Evolutionary conservation across 2,329 filamentous ascomycete genomes (phyloP), one percentile per base, ranked within the genome.

Genomic region (Trichoderma atrobrunneum): DNA sequence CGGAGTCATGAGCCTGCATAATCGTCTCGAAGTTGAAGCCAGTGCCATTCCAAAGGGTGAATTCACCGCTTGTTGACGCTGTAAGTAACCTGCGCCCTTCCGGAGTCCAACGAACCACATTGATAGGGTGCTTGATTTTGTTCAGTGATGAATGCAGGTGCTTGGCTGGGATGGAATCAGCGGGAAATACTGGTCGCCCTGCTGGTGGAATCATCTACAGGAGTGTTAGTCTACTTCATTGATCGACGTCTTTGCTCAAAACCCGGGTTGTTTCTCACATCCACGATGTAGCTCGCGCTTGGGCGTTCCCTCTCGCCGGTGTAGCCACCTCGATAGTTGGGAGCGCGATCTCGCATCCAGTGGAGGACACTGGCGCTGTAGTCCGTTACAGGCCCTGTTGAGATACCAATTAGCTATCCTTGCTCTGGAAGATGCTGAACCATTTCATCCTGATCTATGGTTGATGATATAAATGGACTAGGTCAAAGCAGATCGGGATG

Each of bases 1-100:
- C 93, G 70, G 91, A 90, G 82, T 98, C 95, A 81, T 98, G 95
- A 51, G 95, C 95, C 85, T 97, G 95, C 93, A 98, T 98, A 32
- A 99, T 98, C 4, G 96, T 98, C 84, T 99, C 96, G 78, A 99
- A 99, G 82, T 99, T 98, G 88, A 99, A 99, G 28, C 94, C 95
- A 57, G 95, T 98, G 74, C 96, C 96, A 80, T 99, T 99, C 96
- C 96, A 99, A 4, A 99, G 84, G 51, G 97, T 99, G 78, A 99
- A 99, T 81, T 99, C 96, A 78, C 96, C 96, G 80, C 95, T 98
- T 76, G 94, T 97, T 0, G 95, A 97, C 26, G 94, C 96, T 0
- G 96, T 98, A 79, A 99, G 87, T 71, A 99, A 85, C 76, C 96
- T 88, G 73, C 96, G 91, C 32, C 96, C 96, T 82, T 99, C 96